Evolutionary conservation across 805 yeast genomes (phyloP).

Genomic region (Wickerhamiella bombiphila): DNA sequence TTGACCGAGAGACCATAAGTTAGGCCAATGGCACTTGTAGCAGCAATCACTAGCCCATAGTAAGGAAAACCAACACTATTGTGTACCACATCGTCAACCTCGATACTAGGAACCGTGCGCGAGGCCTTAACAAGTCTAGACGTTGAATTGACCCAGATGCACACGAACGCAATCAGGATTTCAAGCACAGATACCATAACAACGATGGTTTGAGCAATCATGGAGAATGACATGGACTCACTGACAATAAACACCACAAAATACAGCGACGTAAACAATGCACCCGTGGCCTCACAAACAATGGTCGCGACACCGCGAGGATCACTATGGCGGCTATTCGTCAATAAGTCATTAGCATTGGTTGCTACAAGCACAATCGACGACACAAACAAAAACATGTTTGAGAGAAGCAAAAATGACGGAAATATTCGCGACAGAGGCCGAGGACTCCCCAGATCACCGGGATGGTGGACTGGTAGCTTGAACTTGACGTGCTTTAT

Average conservation of each 20-base stretch:
- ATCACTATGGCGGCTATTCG: not conserved
- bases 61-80: slow-evolving; percentile 14
- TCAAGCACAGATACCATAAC: slow-evolving; percentile 15
- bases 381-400: slow-evolving; percentile 1
- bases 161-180: slow-evolving; percentile 14
- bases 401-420: not conserved
- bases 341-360: not conserved
- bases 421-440: not conserved
- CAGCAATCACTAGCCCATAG: slow-evolving; percentile 15
- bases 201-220: slow-evolving; percentile 18
- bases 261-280: slow-evolving; percentile 15
- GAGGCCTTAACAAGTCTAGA: slow-evolving; percentile 2
- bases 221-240: slow-evolving; percentile 13
- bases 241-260: slow-evolving; percentile 12
- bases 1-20: slow-evolving; percentile 13
- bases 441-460: not conserved
- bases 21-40: slow-evolving; percentile 18
- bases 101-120: not conserved
- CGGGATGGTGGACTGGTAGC: not conserved
- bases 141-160: slow-evolving; percentile 15
- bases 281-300: slow-evolving; percentile 14
- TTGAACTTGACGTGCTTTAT: not conserved
- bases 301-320: slow-evolving; percentile 2
- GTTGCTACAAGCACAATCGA: not conserved
- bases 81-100: slow-evolving; percentile 1